Percentiles rank a stretch among this genome's conserved stretches.
These are phyloP conservation scores for Rutstroemia sp. DNA, from an alignment of 2,329 filamentous ascomycete species.

Conservation along the genomic window DNA sequence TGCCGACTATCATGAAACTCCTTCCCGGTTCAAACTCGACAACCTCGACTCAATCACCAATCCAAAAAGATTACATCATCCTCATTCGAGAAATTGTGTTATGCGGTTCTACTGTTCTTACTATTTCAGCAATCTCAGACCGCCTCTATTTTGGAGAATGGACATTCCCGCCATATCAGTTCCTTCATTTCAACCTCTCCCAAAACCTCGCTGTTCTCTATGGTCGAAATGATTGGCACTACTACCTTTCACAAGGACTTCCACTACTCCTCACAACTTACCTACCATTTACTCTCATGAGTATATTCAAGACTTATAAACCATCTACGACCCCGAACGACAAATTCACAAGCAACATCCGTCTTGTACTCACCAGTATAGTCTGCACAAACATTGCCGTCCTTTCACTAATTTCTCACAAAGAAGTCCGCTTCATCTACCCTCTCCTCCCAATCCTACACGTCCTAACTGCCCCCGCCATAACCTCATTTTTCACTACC, in stretches of 20 bases:
- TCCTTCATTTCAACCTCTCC: conserved; percentile 83
- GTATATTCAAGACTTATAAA: conserved; percentile 29
- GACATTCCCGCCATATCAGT: conserved; percentile 83
- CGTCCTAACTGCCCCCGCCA: conserved; percentile 63
- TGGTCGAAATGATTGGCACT: conserved; percentile 82
- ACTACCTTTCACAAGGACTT: conserved; percentile 85
- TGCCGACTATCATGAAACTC: conserved; percentile 39
- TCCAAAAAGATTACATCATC: conserved; percentile 34
- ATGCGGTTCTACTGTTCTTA: conserved; percentile 57
- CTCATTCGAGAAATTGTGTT: conserved; percentile 57
- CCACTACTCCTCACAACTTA: conserved; percentile 79
- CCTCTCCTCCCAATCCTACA: conserved; percentile 84
- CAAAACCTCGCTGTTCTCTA: conserved; percentile 90
- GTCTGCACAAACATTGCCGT: conserved; percentile 46
- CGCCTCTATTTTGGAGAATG: conserved; percentile 74
- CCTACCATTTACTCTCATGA: conserved; percentile 69
- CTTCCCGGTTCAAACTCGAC: neutral
- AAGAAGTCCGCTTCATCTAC: conserved; percentile 96
- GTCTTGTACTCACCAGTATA: conserved; percentile 43
- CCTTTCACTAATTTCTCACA: conserved; percentile 81
- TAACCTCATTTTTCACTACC: conserved; percentile 46
- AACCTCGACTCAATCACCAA: neutral
- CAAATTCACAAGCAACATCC: conserved; percentile 28
- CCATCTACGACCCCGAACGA: neutral
- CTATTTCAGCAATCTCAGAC: conserved; percentile 60